A percentile compares a stretch with the other conserved stretches of the same genome.
phyloP scores from a whole-genome alignment of 331 rosid genomes.

The Pyrus hybrid region DNA sequence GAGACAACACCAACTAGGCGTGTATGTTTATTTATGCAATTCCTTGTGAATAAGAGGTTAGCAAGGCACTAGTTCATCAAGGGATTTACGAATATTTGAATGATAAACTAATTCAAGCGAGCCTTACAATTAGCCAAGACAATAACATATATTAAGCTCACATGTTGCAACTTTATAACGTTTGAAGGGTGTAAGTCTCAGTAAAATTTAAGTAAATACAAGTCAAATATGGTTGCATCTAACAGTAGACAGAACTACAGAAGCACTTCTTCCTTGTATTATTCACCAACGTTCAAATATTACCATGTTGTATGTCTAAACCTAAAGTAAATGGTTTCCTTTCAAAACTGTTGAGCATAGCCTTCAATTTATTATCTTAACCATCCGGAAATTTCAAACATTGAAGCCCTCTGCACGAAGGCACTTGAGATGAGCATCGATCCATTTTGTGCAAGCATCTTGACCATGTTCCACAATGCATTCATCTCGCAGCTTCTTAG shows the following conservation, averaged over 20 bases:
- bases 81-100: neutral
- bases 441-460: constrained; percentile 77
- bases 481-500: constrained; percentile 78
- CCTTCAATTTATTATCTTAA: constrained; percentile 6
- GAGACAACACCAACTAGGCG: neutral
- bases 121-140: neutral
- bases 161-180: neutral
- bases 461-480: constrained; percentile 91
- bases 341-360: constrained; percentile 6
- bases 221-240: constrained; percentile 2
- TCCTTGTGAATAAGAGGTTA: neutral
- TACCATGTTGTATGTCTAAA: neutral
- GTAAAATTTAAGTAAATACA: neutral
- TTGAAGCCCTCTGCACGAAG: constrained; percentile 72
- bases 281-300: constrained; percentile 9
- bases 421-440: constrained; percentile 69
- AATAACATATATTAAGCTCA: neutral
- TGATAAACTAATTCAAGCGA: neutral
- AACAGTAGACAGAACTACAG: constrained; percentile 9
- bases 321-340: constrained; percentile 1
- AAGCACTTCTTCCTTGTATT: constrained; percentile 1
- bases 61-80: neutral
- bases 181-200: neutral
- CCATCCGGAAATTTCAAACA: constrained; percentile 26
- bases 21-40: too few species aligned